Conservation (phyloP, 106 monocot genomes). For the Dioscorea zingiberensis region DNA sequence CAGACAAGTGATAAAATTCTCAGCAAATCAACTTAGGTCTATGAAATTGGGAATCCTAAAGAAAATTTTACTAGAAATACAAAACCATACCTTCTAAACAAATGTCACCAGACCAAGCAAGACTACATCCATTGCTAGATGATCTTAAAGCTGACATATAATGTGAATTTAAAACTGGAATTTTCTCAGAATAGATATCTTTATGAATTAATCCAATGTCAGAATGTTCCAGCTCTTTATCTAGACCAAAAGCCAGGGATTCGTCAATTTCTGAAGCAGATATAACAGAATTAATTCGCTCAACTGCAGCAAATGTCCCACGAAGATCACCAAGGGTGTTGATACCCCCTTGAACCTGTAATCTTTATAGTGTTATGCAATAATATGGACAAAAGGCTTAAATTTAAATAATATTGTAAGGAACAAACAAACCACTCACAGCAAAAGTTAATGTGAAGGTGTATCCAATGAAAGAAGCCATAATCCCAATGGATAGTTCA, state of each 20-base stretch:
- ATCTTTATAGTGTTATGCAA: neutral
- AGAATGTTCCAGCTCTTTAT: conserved; percentile 44
- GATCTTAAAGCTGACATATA: conserved; percentile 74
- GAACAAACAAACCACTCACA: conserved; percentile 39
- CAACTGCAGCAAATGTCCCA: conserved; percentile 70
- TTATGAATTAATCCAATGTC: conserved; percentile 24
- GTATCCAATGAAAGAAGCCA: conserved; percentile 98
- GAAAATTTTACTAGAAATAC: too few species aligned
- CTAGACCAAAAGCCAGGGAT: conserved; percentile 75
- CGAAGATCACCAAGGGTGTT: conserved; percentile 97
- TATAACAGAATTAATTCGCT: conserved; percentile 82
- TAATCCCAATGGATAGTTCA: conserved; percentile 84
- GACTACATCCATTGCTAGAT: conserved; percentile 48
- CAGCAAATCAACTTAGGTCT: too few species aligned
- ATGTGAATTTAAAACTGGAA: conserved; percentile 14
- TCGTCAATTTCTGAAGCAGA: conserved; percentile 63
- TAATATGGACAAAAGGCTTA: too few species aligned
- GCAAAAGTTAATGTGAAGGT: conserved; percentile 98
- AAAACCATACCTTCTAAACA: conserved; percentile 66
- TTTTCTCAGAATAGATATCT: conserved; percentile 25
- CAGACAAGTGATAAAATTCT: too few species aligned
- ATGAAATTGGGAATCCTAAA: too few species aligned
- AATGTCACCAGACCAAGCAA: conserved; percentile 91
- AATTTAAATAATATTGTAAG: too few species aligned
- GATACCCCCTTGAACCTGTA: conserved; percentile 95